Evolutionary conservation across 306 rosid species (phyloP).

Genomic region (Quercus wislizeni): DNA sequence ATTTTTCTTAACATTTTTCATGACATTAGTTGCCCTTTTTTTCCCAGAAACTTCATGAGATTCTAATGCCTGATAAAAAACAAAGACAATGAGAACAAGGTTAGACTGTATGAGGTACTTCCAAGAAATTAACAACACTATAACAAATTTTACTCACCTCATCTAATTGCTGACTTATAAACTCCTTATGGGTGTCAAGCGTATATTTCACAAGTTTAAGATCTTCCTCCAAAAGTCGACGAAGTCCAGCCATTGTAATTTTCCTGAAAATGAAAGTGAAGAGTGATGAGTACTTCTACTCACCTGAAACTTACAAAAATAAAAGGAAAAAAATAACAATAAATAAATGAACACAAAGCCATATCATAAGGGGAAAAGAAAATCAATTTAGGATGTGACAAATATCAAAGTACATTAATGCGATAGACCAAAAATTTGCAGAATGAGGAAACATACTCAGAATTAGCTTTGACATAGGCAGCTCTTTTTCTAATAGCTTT

Average conservation of each 20-base stretch:
- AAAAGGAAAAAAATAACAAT: background rate
- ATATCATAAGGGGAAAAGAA: constrained; percentile 1
- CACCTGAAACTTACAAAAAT: background rate
- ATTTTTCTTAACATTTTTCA: constrained; percentile 50
- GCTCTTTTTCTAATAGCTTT: constrained; percentile 69
- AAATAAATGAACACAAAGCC: background rate
- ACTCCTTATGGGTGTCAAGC: constrained; percentile 74
- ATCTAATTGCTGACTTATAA: constrained; percentile 72
- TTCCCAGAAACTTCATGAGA: constrained; percentile 43
- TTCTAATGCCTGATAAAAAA: constrained; percentile 44
- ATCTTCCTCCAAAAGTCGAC: constrained; percentile 86
- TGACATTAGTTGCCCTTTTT: constrained; percentile 39
- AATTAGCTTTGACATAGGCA: constrained; percentile 70
- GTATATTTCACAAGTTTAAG: constrained; percentile 59
- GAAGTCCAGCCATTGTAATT: constrained; percentile 77
- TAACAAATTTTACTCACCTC: constrained; percentile 44
- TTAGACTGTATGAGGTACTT: constrained; percentile 11
- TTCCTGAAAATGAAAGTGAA: constrained; percentile 37
- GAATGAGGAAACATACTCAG: constrained; percentile 63
- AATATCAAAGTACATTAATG: background rate
- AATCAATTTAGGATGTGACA: background rate
- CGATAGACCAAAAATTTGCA: background rate
- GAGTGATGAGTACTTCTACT: background rate
- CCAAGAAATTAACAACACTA: constrained; percentile 7
- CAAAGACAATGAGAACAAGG: constrained; percentile 11